Evolutionary conservation across 2,329 filamentous ascomycete species (phyloP).

Genomic region (Nectriaceae sp.): DNA sequence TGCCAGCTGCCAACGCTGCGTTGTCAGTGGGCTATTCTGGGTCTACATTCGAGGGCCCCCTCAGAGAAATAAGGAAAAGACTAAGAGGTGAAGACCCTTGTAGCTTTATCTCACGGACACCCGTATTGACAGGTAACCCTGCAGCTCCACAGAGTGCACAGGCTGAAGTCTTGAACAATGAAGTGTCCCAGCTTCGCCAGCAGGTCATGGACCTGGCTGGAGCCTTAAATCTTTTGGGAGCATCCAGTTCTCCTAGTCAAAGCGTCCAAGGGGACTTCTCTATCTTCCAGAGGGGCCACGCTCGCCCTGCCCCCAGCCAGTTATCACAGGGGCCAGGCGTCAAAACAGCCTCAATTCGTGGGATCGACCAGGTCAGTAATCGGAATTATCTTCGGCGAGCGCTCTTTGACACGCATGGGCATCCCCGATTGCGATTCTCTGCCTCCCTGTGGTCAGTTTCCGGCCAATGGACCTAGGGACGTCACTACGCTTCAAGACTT

Average conservation of each 20-base stretch:
- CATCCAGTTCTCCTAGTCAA: constrained; percentile 18
- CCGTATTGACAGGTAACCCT: constrained; percentile 9
- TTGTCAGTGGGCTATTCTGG: constrained; percentile 27
- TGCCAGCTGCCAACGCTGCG: constrained; percentile 33
- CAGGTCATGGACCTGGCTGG: constrained; percentile 32
- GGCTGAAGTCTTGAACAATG: constrained; percentile 27
- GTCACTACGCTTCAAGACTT: constrained; percentile 18
- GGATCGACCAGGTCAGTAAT: constrained; percentile 38
- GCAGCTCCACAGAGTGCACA: constrained; percentile 3
- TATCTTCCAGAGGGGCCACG: constrained; percentile 11
- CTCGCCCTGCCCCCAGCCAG: constrained; percentile 19
- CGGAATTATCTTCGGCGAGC: constrained; percentile 37
- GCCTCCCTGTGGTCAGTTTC: constrained; percentile 26
- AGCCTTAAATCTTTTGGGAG: too few relatives aligned
- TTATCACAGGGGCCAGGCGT: constrained; percentile 20
- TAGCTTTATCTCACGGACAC: not conserved
- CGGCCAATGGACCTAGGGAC: constrained; percentile 22
- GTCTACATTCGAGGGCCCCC: constrained; percentile 24
- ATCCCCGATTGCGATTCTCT: constrained; percentile 31
- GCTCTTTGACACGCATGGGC: constrained; percentile 37
- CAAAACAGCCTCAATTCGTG: constrained; percentile 38
- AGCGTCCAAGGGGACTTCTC: constrained; percentile 24
- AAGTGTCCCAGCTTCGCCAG: constrained; percentile 31
- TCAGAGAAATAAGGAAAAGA: constrained; percentile 21
- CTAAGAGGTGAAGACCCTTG: constrained; percentile 22